Conservation (phyloP, 2,329 filamentous ascomycete genomes). For the Pseudogymnoascus sp. region DNA sequence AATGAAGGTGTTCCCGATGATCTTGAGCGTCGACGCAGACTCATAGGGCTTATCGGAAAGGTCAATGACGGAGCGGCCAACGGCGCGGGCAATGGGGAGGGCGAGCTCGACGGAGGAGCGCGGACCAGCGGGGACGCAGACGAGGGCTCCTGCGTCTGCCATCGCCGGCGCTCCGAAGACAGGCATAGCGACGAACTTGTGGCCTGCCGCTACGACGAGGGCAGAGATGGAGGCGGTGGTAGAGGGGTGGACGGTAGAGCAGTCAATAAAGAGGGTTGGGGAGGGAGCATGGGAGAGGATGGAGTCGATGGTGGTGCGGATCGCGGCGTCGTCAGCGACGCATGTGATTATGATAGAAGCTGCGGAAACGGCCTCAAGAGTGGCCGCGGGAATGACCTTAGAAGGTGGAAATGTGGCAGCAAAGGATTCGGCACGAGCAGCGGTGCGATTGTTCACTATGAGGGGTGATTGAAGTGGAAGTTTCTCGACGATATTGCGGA, state of each 20-base stretch:
- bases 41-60: slow-evolving; percentile 60
- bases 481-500: slow-evolving; percentile 73
- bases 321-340: slow-evolving; percentile 67
- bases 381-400: slow-evolving; percentile 55
- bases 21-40: slow-evolving; percentile 63
- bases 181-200: slow-evolving; percentile 65
- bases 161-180: slow-evolving; percentile 66
- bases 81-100: slow-evolving; percentile 62
- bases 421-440: slow-evolving; percentile 55
- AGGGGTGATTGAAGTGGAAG: slow-evolving; percentile 62
- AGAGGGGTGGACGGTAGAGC: slow-evolving; percentile 80
- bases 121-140: slow-evolving; percentile 66
- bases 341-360: slow-evolving; percentile 79
- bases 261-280: slow-evolving; percentile 77
- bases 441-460: slow-evolving; percentile 73
- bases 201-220: slow-evolving; percentile 49
- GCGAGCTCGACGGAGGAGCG: slow-evolving; percentile 51
- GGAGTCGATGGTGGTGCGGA: slow-evolving; percentile 51
- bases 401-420: slow-evolving; percentile 49
- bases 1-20: slow-evolving; percentile 82
- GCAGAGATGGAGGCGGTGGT: slow-evolving; percentile 61
- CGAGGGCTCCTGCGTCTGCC: slow-evolving; percentile 61
- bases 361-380: slow-evolving; percentile 56
- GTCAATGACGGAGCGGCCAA: slow-evolving; percentile 61
- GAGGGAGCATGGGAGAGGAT: slow-evolving; percentile 49